Evolutionary conservation across 768 basidiomycete species (phyloP).

Genomic region (Mycena filopes): DNA sequence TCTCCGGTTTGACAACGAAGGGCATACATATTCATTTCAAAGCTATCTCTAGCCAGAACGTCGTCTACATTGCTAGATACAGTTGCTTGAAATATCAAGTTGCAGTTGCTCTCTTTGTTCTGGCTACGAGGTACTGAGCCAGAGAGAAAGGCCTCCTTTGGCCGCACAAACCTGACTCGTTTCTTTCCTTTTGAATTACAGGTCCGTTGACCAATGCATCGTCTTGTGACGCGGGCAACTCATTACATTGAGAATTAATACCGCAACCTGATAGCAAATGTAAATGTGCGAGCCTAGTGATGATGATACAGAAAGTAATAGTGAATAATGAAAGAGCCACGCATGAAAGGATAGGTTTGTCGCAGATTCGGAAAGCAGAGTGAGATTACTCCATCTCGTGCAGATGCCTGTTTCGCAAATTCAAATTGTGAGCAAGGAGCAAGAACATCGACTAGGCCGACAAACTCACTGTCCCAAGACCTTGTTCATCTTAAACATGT

Average conservation of each 20-base stretch:
- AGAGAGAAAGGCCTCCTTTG: too few relatives aligned
- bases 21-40: too few relatives aligned
- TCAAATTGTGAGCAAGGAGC: background rate
- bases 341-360: background rate
- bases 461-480: constrained; percentile 77
- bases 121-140: too few relatives aligned
- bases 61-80: too few relatives aligned
- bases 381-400: constrained; percentile 44
- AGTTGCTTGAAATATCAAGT: too few relatives aligned
- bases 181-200: too few relatives aligned
- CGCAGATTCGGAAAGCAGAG: background rate
- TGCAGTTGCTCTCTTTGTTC: too few relatives aligned
- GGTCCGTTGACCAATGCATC: too few relatives aligned
- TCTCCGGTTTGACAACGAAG: too few relatives aligned
- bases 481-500: constrained; percentile 98
- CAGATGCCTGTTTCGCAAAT: constrained; percentile 45
- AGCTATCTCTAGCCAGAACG: too few relatives aligned
- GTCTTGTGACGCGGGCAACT: background rate
- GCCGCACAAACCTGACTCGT: too few relatives aligned
- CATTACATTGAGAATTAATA: constrained; percentile 1
- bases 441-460: background rate
- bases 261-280: background rate
- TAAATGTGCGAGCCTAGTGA: background rate
- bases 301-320: constrained; percentile 24
- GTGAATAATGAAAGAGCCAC: constrained; percentile 4